Base-by-base conservation (phyloP, 2,329 filamentous ascomycete species). In the Penicillium sp. region DNA sequence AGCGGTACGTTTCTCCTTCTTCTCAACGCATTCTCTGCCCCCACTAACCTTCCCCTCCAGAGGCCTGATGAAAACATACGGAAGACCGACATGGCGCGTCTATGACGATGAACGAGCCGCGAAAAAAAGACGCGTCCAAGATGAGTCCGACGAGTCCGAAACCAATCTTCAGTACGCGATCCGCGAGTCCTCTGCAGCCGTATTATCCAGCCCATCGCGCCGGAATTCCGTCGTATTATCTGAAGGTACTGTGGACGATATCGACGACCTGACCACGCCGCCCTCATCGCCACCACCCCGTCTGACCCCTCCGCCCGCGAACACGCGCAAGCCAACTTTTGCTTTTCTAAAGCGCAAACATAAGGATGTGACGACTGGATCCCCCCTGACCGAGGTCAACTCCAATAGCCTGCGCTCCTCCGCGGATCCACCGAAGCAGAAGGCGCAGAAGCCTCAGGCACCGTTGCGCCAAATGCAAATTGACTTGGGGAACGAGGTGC, bases 401-500 rank as follows among this genome's bases (percentile, higher is more conserved):
- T 77, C 74, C 26, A 77, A 77, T 57, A 77, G 73, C 52, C 71
- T 77, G 48, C 73, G 75, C 54, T 63, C 75, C 46, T 73, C 73
- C n/a, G 63, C 62, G 26, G 74, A 77, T 27, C 69, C 73, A 22
- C 71, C 73, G 14, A 73, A 73, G 60, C 74, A 75, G 45, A 59
- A 66, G 48, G 67, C 27, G 3, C 50, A 52, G 31, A 72, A 44
- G 14, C 14, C 70, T 46, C 73, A 63, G 53, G 67, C 68, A 5
- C 67, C 68, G 8, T 65, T 86, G 57, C 81, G 81, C 49, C 85
- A 88, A 67, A 85, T 85, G 77, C 83, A 85, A 63, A 79, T 88
- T 58, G 84, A 85, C 63, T 75, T 87, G 13, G 85, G 84, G 2
- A 75, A 78, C 39, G 79, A 83, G 43, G 73, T 81, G 39, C 79